Percentiles rank a stretch among this genome's conserved stretches.
Conservation (phyloP, 805 yeast species). For the Grigorovia yakushimaensis region DNA sequence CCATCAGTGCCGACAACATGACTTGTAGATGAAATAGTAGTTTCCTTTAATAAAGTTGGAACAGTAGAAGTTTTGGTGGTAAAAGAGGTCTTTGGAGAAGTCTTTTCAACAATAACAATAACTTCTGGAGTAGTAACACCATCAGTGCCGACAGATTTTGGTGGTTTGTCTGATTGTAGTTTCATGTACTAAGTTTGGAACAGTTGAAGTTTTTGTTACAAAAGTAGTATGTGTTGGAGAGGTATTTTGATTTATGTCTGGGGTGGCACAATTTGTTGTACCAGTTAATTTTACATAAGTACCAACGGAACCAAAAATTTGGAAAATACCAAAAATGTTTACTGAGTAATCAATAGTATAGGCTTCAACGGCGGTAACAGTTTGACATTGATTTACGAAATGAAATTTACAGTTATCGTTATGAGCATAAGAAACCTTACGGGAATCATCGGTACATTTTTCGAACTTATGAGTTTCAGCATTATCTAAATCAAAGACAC, state of each 20-base stretch:
- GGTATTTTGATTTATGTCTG: no score
- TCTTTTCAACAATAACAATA: not conserved
- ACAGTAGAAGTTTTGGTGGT: not conserved
- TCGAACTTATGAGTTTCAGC: not conserved
- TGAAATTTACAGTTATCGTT: not conserved
- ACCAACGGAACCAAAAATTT: not conserved
- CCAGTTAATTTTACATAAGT: not conserved
- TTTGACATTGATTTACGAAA: not conserved
- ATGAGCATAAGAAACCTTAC: not conserved
- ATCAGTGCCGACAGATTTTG: no score
- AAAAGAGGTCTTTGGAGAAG: not conserved
- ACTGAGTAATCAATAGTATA: not conserved
- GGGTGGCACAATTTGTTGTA: no score
- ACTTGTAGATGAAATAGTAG: not conserved
- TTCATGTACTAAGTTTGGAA: no score
- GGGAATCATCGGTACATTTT: not conserved
- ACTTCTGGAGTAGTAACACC: no score
- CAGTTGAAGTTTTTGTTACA: no score
- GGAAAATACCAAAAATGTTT: not conserved
- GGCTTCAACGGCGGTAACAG: not conserved
- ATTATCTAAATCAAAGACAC: not conserved
- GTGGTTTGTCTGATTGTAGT: no score
- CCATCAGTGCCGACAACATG: not conserved
- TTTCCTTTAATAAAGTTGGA: not conserved
- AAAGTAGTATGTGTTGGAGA: no score